A percentile compares a stretch with the other conserved stretches of the same genome.
phyloP scores from a whole-genome alignment of 2,329 filamentous ascomycete genomes.

The Mycosphaerelloides madeirae region DNA sequence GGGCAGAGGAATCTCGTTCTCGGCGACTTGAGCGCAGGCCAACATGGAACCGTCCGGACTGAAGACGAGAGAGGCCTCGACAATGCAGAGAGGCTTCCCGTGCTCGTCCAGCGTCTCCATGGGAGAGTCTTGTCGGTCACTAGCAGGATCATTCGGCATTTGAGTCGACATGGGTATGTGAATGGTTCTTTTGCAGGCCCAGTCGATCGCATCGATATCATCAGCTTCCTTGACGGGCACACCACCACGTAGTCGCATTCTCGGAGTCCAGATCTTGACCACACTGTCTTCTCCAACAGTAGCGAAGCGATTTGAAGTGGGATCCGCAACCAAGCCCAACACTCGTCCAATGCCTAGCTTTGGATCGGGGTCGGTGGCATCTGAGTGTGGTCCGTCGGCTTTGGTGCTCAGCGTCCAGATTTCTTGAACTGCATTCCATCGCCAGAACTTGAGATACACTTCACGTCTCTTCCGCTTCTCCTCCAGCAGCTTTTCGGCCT shows the following conservation, averaged over 20 bases:
- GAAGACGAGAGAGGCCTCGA: constrained; percentile 65
- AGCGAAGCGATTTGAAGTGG: constrained; percentile 66
- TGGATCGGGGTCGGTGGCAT: constrained; percentile 24
- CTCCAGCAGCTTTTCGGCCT: constrained; percentile 34
- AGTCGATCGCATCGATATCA: constrained; percentile 61
- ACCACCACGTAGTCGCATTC: constrained; percentile 63
- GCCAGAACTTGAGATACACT: constrained; percentile 89
- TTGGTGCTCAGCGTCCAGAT: constrained; percentile 73
- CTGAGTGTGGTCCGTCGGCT: constrained; percentile 72
- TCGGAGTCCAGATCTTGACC: constrained; percentile 77
- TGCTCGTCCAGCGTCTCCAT: constrained; percentile 27
- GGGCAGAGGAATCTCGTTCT: constrained; percentile 46
- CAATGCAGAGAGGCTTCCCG: constrained; percentile 2
- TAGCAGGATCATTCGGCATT: constrained; percentile 9
- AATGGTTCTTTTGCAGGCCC: constrained; percentile 62
- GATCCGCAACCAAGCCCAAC: constrained; percentile 68
- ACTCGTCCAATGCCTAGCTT: constrained; percentile 49
- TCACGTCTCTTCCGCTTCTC: constrained; percentile 56
- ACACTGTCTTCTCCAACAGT: constrained; percentile 77
- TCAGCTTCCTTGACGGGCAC: constrained; percentile 57
- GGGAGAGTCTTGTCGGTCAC: constrained; percentile 24
- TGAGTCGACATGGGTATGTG: constrained; percentile 36
- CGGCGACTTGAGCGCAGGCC: constrained; percentile 52
- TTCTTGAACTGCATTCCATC: constrained; percentile 51
- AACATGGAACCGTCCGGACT: constrained; percentile 80